Base-by-base conservation (phyloP, 2,329 filamentous ascomycete genomes). In the Neonectria punicea region DNA sequence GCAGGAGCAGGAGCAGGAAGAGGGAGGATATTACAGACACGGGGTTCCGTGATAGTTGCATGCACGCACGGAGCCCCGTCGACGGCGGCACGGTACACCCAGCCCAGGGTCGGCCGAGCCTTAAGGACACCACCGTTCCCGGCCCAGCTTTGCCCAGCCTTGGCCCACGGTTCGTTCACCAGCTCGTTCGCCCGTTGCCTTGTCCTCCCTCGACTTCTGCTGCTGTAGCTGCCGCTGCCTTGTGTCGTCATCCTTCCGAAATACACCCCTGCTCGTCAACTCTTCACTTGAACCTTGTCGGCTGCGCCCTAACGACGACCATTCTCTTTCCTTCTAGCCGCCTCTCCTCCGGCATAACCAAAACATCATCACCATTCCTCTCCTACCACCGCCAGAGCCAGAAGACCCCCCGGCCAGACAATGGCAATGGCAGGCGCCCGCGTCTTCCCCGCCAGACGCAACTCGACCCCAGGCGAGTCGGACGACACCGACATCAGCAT, bases 401-500 rank as follows among this genome's bases (percentile, higher is more conserved):
- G 10, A 16, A n/a, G 30, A 30, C 30, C 46, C 18, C 28, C 64
- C 50, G n/a, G 34, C 5, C 32, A 56, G 53, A 32, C n/a, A 46
- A 53, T 58, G 58, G 69, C 53, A 43, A 74, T 74, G 72, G 70
- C 39, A 18, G 65, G 63, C 59, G 67, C 66, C 22, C 67, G 66
- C 61, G 66, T 70, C 63, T 67, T 73, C 63, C 61, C 70, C 36
- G 58, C 63, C 47, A 70, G 69, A 58, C 70, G 73, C 44, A 74
- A 73, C 49, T 58, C 68, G 14, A 68, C 74, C 3, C 69, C 73
- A 30, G 67, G 63, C 46, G 75, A 76, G 50, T 74, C 72, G 25
- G 74, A 77, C 63, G 75, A 73, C 30, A 75, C 75, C 59, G 74
- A 74, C 32, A 63, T 74, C 51, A 70, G 70, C 58, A 74, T 71